A percentile compares a stretch with the other conserved stretches of the same genome.
Evolutionary conservation across 768 basidiomycete species (phyloP).

Genomic region (Russula compacta): DNA sequence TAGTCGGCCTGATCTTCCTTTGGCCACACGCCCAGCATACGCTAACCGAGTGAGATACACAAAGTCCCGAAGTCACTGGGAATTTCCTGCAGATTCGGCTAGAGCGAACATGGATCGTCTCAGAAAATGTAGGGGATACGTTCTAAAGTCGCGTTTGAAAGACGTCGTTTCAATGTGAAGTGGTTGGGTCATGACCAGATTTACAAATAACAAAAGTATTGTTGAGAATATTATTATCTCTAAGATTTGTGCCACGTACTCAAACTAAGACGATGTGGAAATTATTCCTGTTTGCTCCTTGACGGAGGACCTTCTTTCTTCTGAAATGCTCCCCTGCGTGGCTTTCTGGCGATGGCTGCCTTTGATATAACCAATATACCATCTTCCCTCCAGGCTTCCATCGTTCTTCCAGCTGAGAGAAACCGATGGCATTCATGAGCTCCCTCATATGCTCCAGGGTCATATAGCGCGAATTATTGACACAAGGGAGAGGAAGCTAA

Average conservation of each 20-base stretch:
- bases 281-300: slow-evolving; percentile 66
- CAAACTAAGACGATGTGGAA: slow-evolving; percentile 47
- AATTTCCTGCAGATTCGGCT: slow-evolving; percentile 52
- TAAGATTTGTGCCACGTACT: background rate
- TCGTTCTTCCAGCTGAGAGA: slow-evolving; percentile 44
- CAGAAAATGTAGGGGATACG: slow-evolving; percentile 37
- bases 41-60: slow-evolving; percentile 62
- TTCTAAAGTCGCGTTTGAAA: slow-evolving; percentile 79
- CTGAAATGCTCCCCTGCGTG: slow-evolving; percentile 27
- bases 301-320: slow-evolving; percentile 51
- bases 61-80: slow-evolving; percentile 77
- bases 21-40: slow-evolving; percentile 67
- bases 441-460: slow-evolving; percentile 46
- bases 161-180: slow-evolving; percentile 74
- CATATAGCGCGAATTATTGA: slow-evolving; percentile 79
- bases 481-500: slow-evolving; percentile 78
- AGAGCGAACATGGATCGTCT: slow-evolving; percentile 40
- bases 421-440: slow-evolving; percentile 58
- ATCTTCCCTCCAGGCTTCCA: slow-evolving; percentile 75
- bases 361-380: slow-evolving; percentile 78
- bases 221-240: background rate
- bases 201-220: too few relatives aligned
- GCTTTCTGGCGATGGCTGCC: slow-evolving; percentile 23
- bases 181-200: slow-evolving; percentile 11
- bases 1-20: slow-evolving; percentile 25